Evolutionary conservation across 139 green algal species (phyloP).

Genomic region (Pedinophyceae sp.): DNA sequence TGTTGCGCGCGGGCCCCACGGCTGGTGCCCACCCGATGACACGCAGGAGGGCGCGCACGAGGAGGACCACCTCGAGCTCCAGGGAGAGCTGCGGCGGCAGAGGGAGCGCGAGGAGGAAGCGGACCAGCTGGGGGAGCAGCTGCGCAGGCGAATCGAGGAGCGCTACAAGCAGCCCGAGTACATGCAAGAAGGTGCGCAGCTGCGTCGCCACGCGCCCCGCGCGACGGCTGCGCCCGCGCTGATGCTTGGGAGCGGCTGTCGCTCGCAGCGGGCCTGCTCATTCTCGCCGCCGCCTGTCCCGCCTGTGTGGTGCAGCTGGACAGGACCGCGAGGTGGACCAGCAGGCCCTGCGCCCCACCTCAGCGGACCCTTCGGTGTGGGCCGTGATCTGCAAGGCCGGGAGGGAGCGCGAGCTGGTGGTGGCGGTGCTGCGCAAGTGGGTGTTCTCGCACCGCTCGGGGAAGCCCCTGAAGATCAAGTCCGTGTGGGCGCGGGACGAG

Average conservation of each 20-base stretch:
- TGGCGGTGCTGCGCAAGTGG: conserved; percentile 1
- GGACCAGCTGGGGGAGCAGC: background rate
- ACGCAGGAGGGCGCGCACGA: background rate
- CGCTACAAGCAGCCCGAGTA: conserved; percentile 1
- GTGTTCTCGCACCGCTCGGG: background rate
- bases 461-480: background rate
- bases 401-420: background rate
- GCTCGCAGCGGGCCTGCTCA: background rate
- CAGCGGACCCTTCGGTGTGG: background rate
- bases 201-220: background rate
- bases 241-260: background rate
- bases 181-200: background rate
- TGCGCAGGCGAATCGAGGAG: background rate
- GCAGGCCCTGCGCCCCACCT: conserved; percentile 1
- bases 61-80: background rate
- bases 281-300: background rate
- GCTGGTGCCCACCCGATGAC: background rate
- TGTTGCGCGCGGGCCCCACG: too few species aligned
- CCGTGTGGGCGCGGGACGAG: background rate
- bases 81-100: background rate
- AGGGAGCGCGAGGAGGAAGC: background rate
- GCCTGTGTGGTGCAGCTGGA: background rate
- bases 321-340: background rate
- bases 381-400: background rate
- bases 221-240: background rate